A percentile compares a stretch with the other conserved stretches of the same genome.
Evolutionary conservation across 768 basidiomycete genomes (phyloP).

Genomic region (Suillus subalutaceus): DNA sequence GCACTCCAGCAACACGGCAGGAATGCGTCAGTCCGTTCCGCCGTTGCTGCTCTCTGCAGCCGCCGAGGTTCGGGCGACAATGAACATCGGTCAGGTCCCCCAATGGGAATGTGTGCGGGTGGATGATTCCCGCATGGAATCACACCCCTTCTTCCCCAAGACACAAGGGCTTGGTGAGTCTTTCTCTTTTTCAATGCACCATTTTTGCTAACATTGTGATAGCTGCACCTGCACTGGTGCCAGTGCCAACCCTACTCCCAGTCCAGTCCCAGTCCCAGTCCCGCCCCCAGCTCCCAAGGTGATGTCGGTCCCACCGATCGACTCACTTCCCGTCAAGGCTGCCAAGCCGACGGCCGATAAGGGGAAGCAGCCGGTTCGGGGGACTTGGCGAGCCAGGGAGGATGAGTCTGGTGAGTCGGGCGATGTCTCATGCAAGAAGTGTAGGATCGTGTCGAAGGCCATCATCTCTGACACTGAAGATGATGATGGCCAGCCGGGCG

Average conservation of each 20-base stretch:
- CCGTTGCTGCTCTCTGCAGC: not conserved
- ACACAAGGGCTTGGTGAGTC: not conserved
- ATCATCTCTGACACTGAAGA: no score
- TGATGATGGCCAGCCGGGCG: no score
- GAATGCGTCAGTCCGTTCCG: not conserved
- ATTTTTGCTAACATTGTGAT: no score
- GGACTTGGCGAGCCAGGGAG: not conserved
- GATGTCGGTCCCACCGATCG: not conserved
- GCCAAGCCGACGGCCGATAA: not conserved
- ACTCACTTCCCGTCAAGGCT: not conserved
- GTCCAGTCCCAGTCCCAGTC: no score
- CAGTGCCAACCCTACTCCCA: no score
- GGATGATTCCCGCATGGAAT: not conserved
- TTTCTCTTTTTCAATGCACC: not conserved
- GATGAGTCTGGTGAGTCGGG: no score
- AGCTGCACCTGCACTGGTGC: no score
- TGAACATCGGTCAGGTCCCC: not conserved
- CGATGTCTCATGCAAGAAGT: no score
- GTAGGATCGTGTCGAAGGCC: no score
- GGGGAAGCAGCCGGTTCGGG: not conserved
- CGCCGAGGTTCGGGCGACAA: not conserved
- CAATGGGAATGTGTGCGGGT: not conserved
- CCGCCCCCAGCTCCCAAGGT: no score
- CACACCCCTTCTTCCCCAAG: not conserved
- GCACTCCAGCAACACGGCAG: not conserved